phyloP scores from a whole-genome alignment of 192 early-diverging fungal species.

The Linnemannia zychae region DNA sequence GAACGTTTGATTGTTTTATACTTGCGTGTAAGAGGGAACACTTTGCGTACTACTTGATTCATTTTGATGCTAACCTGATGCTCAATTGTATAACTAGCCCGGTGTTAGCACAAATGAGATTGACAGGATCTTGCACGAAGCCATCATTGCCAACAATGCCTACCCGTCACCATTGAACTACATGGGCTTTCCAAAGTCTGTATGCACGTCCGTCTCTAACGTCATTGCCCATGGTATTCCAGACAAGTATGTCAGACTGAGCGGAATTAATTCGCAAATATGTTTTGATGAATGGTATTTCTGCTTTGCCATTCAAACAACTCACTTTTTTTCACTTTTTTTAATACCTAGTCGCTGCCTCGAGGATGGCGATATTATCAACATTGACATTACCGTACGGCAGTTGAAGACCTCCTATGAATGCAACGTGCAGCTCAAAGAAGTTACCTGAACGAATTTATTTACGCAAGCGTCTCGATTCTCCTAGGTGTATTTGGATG shows the following conservation, averaged over 20 bases:
- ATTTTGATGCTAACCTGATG: no score
- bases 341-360: constrained; percentile 75
- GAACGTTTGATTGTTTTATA: no score
- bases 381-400: constrained; percentile 87
- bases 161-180: constrained; percentile 99
- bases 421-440: no score
- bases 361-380: constrained; percentile 96
- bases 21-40: not conserved
- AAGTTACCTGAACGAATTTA: no score
- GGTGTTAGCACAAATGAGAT: constrained; percentile 92
- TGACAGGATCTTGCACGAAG: constrained; percentile 95
- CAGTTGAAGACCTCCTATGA: no score
- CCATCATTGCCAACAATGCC: constrained; percentile 86
- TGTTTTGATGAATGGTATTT: not conserved
- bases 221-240: constrained; percentile 99
- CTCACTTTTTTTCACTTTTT: not conserved
- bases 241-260: constrained; percentile 63
- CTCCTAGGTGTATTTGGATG: constrained; percentile 85
- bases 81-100: constrained; percentile 59
- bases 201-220: constrained; percentile 78
- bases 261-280: not conserved
- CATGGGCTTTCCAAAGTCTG: constrained; percentile 95
- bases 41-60: not conserved
- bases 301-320: not conserved
- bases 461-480: constrained; percentile 58